A percentile compares a stretch with the other conserved stretches of the same genome.
Evolutionary conservation across 2,329 filamentous ascomycete genomes (phyloP).

Genomic region (Diaporthe caulivora): DNA sequence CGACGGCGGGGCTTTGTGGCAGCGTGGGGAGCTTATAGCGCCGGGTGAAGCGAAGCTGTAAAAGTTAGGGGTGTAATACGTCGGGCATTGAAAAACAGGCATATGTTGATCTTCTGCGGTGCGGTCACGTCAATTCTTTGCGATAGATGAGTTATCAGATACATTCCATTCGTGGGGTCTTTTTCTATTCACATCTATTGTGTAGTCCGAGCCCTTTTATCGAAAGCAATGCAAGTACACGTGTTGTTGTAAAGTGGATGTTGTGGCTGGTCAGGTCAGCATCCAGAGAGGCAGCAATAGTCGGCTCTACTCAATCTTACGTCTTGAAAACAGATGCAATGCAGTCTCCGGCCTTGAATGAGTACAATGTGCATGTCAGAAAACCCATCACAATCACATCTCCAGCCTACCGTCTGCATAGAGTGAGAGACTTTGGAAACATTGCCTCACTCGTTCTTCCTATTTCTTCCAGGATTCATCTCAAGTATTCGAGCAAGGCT

Average conservation of each 20-base stretch:
- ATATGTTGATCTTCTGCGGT: not conserved
- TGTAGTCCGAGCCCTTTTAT: not conserved
- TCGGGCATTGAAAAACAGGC: not conserved
- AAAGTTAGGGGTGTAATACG: not conserved
- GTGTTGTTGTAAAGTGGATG: not conserved
- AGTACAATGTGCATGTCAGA: not conserved
- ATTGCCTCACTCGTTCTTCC: not conserved
- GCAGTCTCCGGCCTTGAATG: not conserved
- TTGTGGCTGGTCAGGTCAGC: not conserved
- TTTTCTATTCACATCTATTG: slow-evolving; percentile 10
- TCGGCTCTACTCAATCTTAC: not conserved
- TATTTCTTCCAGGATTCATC: not conserved
- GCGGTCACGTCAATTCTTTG: not conserved
- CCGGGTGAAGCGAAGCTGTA: slow-evolving; percentile 57
- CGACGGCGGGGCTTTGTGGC: slow-evolving; percentile 75
- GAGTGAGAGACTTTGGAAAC: not conserved
- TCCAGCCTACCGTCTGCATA: not conserved
- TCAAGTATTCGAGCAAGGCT: not conserved
- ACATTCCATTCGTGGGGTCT: not conserved
- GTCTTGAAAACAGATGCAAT: not conserved
- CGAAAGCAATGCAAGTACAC: not conserved
- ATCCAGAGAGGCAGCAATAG: not conserved
- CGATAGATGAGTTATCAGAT: not conserved
- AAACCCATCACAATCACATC: not conserved
- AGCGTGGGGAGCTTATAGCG: slow-evolving; percentile 58